Percentiles rank a stretch among this genome's conserved stretches.
Conservation (phyloP, 164 flowering plant genomes). For the Sextonia rubra region DNA sequence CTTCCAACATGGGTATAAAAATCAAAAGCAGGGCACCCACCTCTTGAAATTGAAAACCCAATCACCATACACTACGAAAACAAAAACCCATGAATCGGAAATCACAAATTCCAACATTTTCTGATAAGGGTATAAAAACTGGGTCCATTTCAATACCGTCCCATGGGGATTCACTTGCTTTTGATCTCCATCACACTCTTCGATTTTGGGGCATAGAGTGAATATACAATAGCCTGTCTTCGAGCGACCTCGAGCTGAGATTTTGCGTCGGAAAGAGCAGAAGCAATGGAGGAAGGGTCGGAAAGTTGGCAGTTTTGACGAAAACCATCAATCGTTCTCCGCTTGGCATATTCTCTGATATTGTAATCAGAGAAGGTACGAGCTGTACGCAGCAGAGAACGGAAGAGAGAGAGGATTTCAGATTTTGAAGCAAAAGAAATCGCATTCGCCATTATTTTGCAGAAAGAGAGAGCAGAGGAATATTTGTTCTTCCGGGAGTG, state of each 20-base stretch:
- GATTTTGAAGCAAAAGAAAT: conserved; percentile 11
- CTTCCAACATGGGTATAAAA: too few relatives aligned
- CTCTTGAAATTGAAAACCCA: not conserved
- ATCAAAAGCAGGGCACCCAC: too few relatives aligned
- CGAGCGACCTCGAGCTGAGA: conserved; percentile 62
- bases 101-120: not conserved
- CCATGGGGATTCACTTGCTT: conserved; percentile 1
- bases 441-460: conserved; percentile 16
- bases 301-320: conserved; percentile 41
- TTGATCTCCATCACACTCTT: conserved; percentile 66
- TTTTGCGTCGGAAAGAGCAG: conserved; percentile 52
- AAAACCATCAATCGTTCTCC: conserved; percentile 64
- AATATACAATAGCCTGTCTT: conserved; percentile 59
- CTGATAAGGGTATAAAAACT: not conserved
- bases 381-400: conserved; percentile 51
- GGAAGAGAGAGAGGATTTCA: conserved; percentile 17
- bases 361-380: conserved; percentile 70
- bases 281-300: conserved; percentile 36
- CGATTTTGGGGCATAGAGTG: conserved; percentile 52
- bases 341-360: conserved; percentile 68
- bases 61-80: not conserved
- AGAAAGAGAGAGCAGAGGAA: not conserved
- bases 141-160: not conserved
- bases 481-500: too few relatives aligned
- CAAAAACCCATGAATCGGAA: not conserved